phyloP scores from a whole-genome alignment of 2,329 filamentous ascomycete species.

The Neurospora sp. region DNA sequence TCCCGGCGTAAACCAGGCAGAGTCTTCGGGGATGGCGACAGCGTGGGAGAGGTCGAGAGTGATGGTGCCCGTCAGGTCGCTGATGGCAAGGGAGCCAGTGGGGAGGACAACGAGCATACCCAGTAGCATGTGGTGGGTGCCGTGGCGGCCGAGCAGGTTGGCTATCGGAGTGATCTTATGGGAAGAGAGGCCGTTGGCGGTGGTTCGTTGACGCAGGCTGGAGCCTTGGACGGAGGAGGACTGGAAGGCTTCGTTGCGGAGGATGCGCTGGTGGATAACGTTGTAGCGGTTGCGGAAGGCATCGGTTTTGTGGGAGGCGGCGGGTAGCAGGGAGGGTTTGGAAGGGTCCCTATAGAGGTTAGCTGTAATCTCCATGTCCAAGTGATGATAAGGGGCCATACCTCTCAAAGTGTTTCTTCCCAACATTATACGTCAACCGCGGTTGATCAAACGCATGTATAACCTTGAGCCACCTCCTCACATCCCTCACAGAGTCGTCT shows the following conservation, averaged over 20 bases:
- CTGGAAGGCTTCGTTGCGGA: conserved; percentile 91
- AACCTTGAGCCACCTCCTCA: conserved; percentile 75
- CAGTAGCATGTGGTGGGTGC: conserved; percentile 75
- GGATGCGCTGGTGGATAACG: conserved; percentile 80
- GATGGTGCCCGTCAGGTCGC: conserved; percentile 83
- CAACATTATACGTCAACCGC: conserved; percentile 61
- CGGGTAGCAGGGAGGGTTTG: conserved; percentile 63
- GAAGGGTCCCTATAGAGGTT: conserved; percentile 39
- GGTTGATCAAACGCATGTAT: conserved; percentile 82
- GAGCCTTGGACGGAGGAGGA: conserved; percentile 59
- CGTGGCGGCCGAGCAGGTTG: conserved; percentile 67
- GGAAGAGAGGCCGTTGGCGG: conserved; percentile 42
- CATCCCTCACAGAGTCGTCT: conserved; percentile 54
- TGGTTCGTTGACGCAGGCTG: not conserved
- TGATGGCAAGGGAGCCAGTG: conserved; percentile 71
- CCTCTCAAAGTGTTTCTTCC: conserved; percentile 87
- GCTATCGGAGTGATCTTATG: conserved; percentile 85
- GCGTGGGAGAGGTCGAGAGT: conserved; percentile 74
- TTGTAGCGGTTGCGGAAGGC: conserved; percentile 88
- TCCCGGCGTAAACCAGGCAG: conserved; percentile 85
- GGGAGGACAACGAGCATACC: conserved; percentile 75
- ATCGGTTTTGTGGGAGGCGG: conserved; percentile 70
- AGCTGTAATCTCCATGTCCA: conserved; percentile 10
- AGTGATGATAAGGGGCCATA: conserved; percentile 22
- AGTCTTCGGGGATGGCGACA: conserved; percentile 71